A percentile compares a stretch with the other conserved stretches of the same genome.
These are phyloP conservation scores for Thermoascus crustaceus DNA, from an alignment of 2,329 filamentous ascomycete genomes.

Conservation along the genomic window DNA sequence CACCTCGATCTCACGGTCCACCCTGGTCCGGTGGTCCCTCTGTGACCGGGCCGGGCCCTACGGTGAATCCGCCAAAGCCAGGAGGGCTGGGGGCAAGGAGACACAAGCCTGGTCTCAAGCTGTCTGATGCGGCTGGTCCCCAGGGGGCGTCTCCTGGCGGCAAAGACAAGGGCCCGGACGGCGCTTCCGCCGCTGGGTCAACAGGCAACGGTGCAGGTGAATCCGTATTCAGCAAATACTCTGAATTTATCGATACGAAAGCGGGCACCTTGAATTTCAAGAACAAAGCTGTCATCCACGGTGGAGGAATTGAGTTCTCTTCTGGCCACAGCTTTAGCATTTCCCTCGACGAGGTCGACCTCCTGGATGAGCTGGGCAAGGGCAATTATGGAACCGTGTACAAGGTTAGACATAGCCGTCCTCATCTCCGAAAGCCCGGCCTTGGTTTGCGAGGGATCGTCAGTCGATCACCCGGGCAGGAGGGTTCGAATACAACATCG, in stretches of 20 bases:
- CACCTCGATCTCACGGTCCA: constrained; percentile 21
- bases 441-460: constrained; percentile 54
- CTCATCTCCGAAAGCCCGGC: constrained; percentile 52
- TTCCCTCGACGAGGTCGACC: constrained; percentile 91
- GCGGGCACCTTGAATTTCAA: constrained; percentile 88
- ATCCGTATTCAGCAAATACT: constrained; percentile 57
- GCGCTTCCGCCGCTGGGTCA: constrained; percentile 11
- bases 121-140: constrained; percentile 41
- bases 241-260: constrained; percentile 82
- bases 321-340: constrained; percentile 86
- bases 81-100: constrained; percentile 41
- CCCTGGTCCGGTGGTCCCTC: constrained; percentile 26
- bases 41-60: constrained; percentile 35
- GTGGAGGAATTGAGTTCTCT: constrained; percentile 84
- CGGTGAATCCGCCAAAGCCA: constrained; percentile 33
- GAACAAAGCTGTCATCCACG: constrained; percentile 82
- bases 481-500: constrained; percentile 10
- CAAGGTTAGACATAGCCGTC: constrained; percentile 81
- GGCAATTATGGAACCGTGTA: constrained; percentile 98
- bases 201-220: constrained; percentile 19
- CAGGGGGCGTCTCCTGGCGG: constrained; percentile 42
- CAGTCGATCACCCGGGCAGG: constrained; percentile 24
- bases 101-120: constrained; percentile 39
- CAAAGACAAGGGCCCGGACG: constrained; percentile 7
- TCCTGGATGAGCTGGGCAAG: constrained; percentile 86